Percentiles rank a stretch among this genome's conserved stretches.
Conservation (phyloP, 768 basidiomycete genomes). For the Suillus spraguei region DNA sequence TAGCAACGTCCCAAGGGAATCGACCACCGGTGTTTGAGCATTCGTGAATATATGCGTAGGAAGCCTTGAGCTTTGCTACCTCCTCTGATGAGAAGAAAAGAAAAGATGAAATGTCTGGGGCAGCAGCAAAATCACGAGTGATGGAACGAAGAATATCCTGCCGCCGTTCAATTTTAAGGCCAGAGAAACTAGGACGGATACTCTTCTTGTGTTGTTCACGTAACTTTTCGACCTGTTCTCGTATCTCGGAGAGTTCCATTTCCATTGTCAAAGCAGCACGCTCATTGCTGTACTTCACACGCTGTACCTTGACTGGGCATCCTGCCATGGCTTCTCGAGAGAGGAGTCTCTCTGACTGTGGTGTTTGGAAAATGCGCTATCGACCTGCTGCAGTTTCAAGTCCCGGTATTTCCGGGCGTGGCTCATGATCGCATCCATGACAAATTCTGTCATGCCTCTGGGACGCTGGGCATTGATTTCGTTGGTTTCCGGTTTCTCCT, state of each 20-base stretch:
- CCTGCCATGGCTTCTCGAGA: constrained; percentile 41
- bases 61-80: constrained; percentile 46
- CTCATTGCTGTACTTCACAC: constrained; percentile 14
- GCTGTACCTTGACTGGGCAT: constrained; percentile 29
- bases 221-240: constrained; percentile 42
- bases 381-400: constrained; percentile 10
- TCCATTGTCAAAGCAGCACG: constrained; percentile 23
- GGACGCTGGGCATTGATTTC: constrained; percentile 16
- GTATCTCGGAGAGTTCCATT: constrained; percentile 40
- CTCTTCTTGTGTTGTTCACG: constrained; percentile 31
- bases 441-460: constrained; percentile 18
- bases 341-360: constrained; percentile 6
- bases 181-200: constrained; percentile 36
- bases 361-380: not conserved
- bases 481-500: constrained; percentile 7
- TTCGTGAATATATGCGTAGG: constrained; percentile 51
- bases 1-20: constrained; percentile 59
- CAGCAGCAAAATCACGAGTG: constrained; percentile 42
- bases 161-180: constrained; percentile 42
- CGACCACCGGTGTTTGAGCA: constrained; percentile 24
- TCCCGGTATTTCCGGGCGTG: constrained; percentile 11
- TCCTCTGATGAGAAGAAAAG: constrained; percentile 26
- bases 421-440: constrained; percentile 34
- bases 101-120: constrained; percentile 34
- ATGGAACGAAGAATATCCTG: constrained; percentile 50